These are phyloP conservation scores for Tetrapisispora namnaoensis DNA, from an alignment of 805 yeast species.

Conservation along the genomic window DNA sequence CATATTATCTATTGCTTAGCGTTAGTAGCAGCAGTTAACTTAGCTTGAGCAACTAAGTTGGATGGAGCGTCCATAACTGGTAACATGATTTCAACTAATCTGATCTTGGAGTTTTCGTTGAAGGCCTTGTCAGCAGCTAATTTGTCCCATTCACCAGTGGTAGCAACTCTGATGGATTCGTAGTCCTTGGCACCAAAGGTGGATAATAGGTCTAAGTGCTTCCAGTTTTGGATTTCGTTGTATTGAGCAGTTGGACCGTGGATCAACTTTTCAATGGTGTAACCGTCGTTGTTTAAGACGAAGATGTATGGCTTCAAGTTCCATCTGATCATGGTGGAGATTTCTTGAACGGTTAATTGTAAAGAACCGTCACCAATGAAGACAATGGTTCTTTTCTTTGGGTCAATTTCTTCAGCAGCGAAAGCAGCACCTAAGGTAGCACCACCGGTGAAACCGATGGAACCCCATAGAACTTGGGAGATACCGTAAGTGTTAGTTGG, in stretches of 20 bases:
- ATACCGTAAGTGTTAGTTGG: constrained; percentile 55
- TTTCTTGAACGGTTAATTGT: constrained; percentile 66
- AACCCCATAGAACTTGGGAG: constrained; percentile 70
- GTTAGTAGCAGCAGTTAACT: constrained; percentile 45
- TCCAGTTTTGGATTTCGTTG: constrained; percentile 62
- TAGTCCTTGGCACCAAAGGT: constrained; percentile 41
- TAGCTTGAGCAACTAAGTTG: constrained; percentile 57
- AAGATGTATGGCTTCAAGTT: constrained; percentile 57
- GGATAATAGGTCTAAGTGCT: constrained; percentile 47
- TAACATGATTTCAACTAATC: constrained; percentile 59
- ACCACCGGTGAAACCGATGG: constrained; percentile 64
- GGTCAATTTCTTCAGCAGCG: constrained; percentile 57
- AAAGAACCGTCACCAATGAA: constrained; percentile 72
- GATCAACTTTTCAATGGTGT: constrained; percentile 65
- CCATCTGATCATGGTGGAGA: constrained; percentile 61
- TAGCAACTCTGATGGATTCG: constrained; percentile 45
- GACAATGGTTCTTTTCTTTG: constrained; percentile 50
- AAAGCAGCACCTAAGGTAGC: constrained; percentile 59
- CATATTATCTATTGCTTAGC: constrained; percentile 25
- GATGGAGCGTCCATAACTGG: constrained; percentile 63
- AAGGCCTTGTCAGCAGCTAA: constrained; percentile 40
- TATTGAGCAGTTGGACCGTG: constrained; percentile 59
- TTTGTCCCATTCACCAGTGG: constrained; percentile 45
- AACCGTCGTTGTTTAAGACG: constrained; percentile 62
- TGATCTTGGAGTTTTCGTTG: constrained; percentile 46